phyloP scores from a whole-genome alignment of 2,329 filamentous ascomycete species.

The Ophiostoma himal-ulmi region DNA sequence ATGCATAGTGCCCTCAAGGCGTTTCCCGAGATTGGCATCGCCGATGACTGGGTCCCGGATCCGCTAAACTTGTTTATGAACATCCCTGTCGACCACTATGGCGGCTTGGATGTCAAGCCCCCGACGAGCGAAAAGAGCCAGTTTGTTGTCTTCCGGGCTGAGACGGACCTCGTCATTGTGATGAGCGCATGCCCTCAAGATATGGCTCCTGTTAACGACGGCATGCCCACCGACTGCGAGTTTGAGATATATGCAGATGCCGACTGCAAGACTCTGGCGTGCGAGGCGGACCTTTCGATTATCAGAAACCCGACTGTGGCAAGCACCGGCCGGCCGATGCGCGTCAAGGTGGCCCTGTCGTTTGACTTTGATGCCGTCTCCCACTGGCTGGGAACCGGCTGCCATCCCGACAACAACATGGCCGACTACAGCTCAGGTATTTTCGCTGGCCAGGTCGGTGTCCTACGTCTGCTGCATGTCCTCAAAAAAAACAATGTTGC shows the following conservation, averaged over 20 bases:
- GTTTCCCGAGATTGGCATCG: slow-evolving; percentile 29
- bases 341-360: slow-evolving; percentile 30
- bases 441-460: slow-evolving; percentile 47
- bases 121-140: slow-evolving; percentile 35
- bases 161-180: slow-evolving; percentile 36
- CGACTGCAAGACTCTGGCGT: not conserved
- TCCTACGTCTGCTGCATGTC: slow-evolving; percentile 59
- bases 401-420: slow-evolving; percentile 43
- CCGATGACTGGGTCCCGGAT: slow-evolving; percentile 35
- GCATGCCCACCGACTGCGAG: slow-evolving; percentile 34
- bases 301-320: not conserved
- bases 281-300: not conserved
- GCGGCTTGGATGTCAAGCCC: slow-evolving; percentile 31
- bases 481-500: slow-evolving; percentile 50
- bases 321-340: not conserved
- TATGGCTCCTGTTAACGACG: slow-evolving; percentile 35
- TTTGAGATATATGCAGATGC: slow-evolving; percentile 21
- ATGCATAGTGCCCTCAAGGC: slow-evolving; percentile 33
- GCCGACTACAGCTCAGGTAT: slow-evolving; percentile 45
- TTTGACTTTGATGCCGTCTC: slow-evolving; percentile 51
- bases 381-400: slow-evolving; percentile 48
- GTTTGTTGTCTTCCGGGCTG: slow-evolving; percentile 34
- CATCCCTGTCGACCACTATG: slow-evolving; percentile 34
- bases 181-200: slow-evolving; percentile 42
- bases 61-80: slow-evolving; percentile 44